Evolutionary conservation across 495 filamentous ascomycete genomes (phyloP), one percentile per base, ranked within the genome.

Genomic region (Penicillium subrubescens): DNA sequence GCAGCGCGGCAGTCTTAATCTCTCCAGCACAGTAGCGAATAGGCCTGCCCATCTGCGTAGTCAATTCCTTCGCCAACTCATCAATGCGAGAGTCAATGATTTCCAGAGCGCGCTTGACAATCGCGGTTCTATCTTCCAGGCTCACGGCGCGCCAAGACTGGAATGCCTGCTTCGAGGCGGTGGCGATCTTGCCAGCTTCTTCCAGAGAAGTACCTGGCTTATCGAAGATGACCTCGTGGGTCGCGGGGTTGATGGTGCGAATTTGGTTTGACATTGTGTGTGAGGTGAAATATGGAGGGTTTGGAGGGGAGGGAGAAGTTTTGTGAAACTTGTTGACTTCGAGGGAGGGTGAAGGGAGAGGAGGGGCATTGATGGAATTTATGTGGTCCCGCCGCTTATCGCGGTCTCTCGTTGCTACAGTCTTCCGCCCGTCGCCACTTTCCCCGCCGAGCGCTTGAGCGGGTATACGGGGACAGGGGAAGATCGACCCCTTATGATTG

Each of bases 1-100:
- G 84, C 70, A 87, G 87, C 51, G 90, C 84, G n/a, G 93, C 91
- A 17, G 94, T 98, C 29, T 87, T 81, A 65, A 98, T 84, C 75
- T 98, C 94, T 66, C 87, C 92, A 21, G 83, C 84, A 2, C 90
- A 89, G 73, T 94, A 97, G 23, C 90, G 85, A 63, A 97, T 96
- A 6, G 94, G 94, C 17, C 94, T 85, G 31, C 94, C 94, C 94
- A 98, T 97, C 79, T 98, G 93, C 67, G 91, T 86, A 0, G 92
- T 97, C 52, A 98, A 78, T 71, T 97, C 94, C 65, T 82, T 83
- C 5, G 88, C 92, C 23, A 97, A 78, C 5, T 88, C 88, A 87
- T 97, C 90, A 71, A 91, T 82, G 60, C 85, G 86, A 23, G 88
- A 79, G 2, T 76, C 76, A 29, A 97, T 82, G 5, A 93, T 73